Base-by-base conservation (phyloP, 1,284 basidiomycete species). In the Marasmius fiardii region DNA sequence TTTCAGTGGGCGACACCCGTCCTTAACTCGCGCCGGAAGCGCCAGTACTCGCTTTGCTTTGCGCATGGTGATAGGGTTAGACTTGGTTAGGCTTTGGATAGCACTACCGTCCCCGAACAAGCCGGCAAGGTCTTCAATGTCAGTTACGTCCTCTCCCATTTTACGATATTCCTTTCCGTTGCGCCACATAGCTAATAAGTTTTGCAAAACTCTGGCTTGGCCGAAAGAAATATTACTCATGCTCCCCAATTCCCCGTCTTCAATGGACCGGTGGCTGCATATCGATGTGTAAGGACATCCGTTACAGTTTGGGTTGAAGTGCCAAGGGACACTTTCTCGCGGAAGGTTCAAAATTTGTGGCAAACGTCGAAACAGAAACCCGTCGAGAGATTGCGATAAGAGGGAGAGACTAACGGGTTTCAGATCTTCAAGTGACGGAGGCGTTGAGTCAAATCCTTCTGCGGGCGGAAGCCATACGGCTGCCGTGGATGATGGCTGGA, bases 171-270 rank as follows among this genome's bases (percentile, higher is more conserved):
- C 60, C 51, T 65, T 63, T 28, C 49, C 37, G 8, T 58, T 56
- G 51, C 62, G 64, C 50, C 70, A 68, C 51, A 70, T 61, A 31
- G 66, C 66, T 41, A 79, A 63, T 12, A 77, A 59, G 35, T 67
- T 69, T 54, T 67, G 68, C 52, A 80, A 61, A 16, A 67, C 61
- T 52, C 64, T 67, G 34, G 72, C 73, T 26, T 79, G 71, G 7
- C 70, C 70, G 28, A 76, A 65, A 24, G 74, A 74, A 18, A 80
- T 68, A 61, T 79, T 78, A 1, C 75, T 74, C 57, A 79, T 77
- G 21, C 64, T 67, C 37, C 78, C 77, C 11, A 79, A 58, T 48
- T 66, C 65, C 5, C 73, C 73, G 41, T 72, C 64, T 23, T 63
- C 56, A 18, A 72, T 49, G 11, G 74, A 68, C n/a, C 64, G 68